Evolutionary conservation across 371 early-diverging fungal species (phyloP), one percentile per base, ranked within the genome.

Genomic region (Rhizopus delemar): DNA sequence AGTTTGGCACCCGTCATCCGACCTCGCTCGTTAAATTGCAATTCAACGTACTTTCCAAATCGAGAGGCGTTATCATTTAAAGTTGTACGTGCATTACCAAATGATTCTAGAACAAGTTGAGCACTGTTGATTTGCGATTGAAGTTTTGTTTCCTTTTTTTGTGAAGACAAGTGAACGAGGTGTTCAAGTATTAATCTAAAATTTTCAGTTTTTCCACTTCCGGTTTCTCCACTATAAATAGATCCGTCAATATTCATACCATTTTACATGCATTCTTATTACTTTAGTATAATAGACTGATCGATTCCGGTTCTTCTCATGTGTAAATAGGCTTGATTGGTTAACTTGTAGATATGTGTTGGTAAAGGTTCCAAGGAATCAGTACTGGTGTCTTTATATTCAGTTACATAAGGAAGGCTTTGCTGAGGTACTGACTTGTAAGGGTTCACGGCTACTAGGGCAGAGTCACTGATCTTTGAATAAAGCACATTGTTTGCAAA

Each of bases 1-100:
- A 91, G 75, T 74, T 94, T 96, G 12, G 90, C 89, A 35, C 98
- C 96, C 6, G 89, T 78, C 73, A 98, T 87, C 8, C 90, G 87
- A 12, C 96, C 93, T 32, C 87, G 85, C 63, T 86, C 90, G 74
- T 93, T 87, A 70, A 96, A 98, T 71, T 94, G 95, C 56, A 94
- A 78, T 75, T 96, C 96, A 15, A 90, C 85, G 65, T 95, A 96
- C 53, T 90, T 86, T 13, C 93, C 97, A 67, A 92, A 93, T 53
- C 94, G 86, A 29, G 95, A 92, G n/a, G 95, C 93, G 74, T 95
- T 91, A 48, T 74, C 64, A 46, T 65, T 60, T 11, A 46, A 28
- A 12, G 32, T 9, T 33, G 69, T 69, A 39, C 62, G 57, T 46
- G 93, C 92, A 71, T 94, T 91, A n/a, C 93, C 93, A 81, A 97